Evolutionary conservation across 306 rosid species (phyloP), one percentile per base, ranked within the genome.

Genomic region (Benincasa hispida): DNA sequence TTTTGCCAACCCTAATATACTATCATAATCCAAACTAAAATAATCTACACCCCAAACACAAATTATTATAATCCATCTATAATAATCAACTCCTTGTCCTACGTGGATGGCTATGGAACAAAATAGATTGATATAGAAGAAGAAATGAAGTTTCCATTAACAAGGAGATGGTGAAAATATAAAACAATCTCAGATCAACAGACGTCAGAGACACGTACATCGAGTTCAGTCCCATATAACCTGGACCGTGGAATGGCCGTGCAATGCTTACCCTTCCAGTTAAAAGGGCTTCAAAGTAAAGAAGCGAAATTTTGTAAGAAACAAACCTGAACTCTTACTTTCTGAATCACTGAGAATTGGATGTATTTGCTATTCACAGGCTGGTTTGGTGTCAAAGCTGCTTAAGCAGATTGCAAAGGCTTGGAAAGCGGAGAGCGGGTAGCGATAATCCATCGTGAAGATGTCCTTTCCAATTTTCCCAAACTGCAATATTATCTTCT

Each of bases 371-470:
- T 84, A 92, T 87, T 94, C 97, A 84, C 96, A 89, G 13, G 91
- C 94, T n/a, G 94, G 90, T 79, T 90, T 94, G 25, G 96, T 90
- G 82, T 90, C 96, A 72, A 90, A 94, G 88, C 92, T 93, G 83
- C 96, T 93, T 84, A 94, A 83, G 87, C 99, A 90, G 79, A 94
- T 79, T 0, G 90, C 87, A 19, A 92, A 94, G 45, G 97, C 99
- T 80, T 92, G 99, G 82, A 92, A 94, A 70, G 93, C 89, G 56
- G 96, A 92, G 72, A 94, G 86, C 5, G 99, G 99, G 79, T 94
- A 92, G 17, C 91, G 85, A 72, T 94, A 91, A 86, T 93, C 98
- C 97, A 93, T 86, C 22, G 97, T 88, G 80, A 94, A 91, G 75
- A 91, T 88, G 82, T 94, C 97, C 79, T 88, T 86, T 22, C 95